Percentiles rank a stretch among this genome's conserved stretches.
Evolutionary conservation across 2,329 filamentous ascomycete species (phyloP).

Genomic region (Paracamarosporium sp.): DNA sequence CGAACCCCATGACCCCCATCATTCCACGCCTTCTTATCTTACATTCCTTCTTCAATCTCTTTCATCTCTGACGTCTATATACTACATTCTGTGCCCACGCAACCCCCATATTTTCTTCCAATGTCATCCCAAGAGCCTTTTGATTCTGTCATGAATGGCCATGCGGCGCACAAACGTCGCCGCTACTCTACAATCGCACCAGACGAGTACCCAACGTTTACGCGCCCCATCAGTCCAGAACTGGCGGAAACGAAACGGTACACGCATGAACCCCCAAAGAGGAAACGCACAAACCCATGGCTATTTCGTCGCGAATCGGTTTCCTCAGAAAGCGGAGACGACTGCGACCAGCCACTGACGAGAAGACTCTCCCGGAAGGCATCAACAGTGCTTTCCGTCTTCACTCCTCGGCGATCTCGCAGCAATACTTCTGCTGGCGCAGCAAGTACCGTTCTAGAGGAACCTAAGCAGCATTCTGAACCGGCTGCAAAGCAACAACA

Average conservation of each 20-base stretch:
- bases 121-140: background rate
- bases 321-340: constrained; percentile 3
- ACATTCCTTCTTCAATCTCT: background rate
- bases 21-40: background rate
- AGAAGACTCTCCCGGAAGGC: background rate
- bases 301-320: background rate
- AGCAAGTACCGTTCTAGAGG: background rate
- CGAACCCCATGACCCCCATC: background rate
- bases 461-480: background rate
- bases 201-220: constrained; percentile 2
- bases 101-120: background rate
- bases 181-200: background rate
- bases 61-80: background rate
- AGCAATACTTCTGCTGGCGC: background rate
- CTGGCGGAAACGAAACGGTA: background rate
- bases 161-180: background rate
- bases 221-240: background rate
- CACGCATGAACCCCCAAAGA: background rate
- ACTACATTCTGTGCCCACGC: background rate
- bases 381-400: background rate
- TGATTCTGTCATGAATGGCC: background rate
- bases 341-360: constrained; percentile 1
- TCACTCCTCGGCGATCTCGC: background rate
- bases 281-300: background rate
- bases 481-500: background rate